Base-by-base conservation (phyloP, 2,329 filamentous ascomycete genomes). In the Aspergillus neoniger region DNA sequence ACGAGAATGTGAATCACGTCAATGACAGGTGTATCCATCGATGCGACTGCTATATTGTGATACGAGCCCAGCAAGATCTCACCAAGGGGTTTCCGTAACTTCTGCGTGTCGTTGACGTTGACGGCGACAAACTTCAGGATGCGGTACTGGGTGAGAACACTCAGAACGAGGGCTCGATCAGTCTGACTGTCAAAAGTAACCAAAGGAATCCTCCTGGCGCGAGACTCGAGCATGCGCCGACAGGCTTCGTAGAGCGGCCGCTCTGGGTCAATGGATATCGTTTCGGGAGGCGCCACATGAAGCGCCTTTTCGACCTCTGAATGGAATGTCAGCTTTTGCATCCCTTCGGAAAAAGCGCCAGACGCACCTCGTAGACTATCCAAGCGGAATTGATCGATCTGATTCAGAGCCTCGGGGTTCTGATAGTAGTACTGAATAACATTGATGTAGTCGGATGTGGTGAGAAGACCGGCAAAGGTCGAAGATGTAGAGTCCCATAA, bases 361-460 rank as follows among this genome's bases (percentile, higher is more conserved):
- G 12, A 68, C 82, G 61, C 82, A 96, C 93, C 91, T 85, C 94
- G 86, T 60, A 99, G 85, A 73, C 92, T 96, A 79, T 91, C 94
- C 63, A 99, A 81, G 50, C 92, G 89, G 76, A 99, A 97, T 76
- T 96, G 91, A 67, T 98, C 95, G 69, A 99, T 91, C 73, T 94
- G 88, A 66, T 88, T 87, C 63, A 98, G 85, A 60, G 93, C 90
- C 67, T 96, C 91, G 2, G 94, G 95, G 69, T 95, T 96, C 77
- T 98, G 93, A 83, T 92, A 97, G 82, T 99, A 98, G 79, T 99
- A 99, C 76, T 98, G 94, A 43, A 99, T 96, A 59, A 99, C 90
- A 73, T 99, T 99, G 80, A 99, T 96, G 76, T 95, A 99, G 79
- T 99, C 95, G 63, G 92, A 96, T 64, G 92, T 95, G 28, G 95